Evolutionary conservation across 176 grass and related monocot species (phyloP).

Genomic region (Zoysia japonica): DNA sequence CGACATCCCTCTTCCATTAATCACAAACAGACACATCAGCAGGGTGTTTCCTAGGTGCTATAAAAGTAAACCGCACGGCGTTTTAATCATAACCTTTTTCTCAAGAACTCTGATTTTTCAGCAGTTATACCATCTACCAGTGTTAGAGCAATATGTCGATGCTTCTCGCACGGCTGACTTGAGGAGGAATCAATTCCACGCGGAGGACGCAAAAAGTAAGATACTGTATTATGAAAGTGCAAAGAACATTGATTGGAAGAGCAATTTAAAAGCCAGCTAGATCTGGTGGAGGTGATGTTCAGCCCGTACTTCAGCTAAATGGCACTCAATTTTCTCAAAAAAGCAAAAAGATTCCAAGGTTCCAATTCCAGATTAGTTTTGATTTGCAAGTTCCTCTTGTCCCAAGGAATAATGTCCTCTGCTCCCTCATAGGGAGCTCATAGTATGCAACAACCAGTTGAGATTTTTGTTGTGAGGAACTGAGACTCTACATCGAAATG

Average conservation of each 20-base stretch:
- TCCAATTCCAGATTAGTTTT: constrained; percentile 41
- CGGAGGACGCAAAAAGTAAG: constrained; percentile 15
- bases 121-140: constrained; percentile 19
- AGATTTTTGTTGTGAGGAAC: background rate
- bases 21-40: constrained; percentile 32
- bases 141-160: constrained; percentile 30
- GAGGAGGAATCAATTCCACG: constrained; percentile 48
- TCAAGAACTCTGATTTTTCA: constrained; percentile 23
- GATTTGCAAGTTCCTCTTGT: constrained; percentile 37
- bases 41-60: background rate
- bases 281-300: constrained; percentile 57
- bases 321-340: constrained; percentile 34
- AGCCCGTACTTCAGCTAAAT: constrained; percentile 15
- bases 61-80: constrained; percentile 18
- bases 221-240: background rate
- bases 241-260: constrained; percentile 13
- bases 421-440: constrained; percentile 56
- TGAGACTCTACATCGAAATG: background rate
- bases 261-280: constrained; percentile 21
- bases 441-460: background rate
- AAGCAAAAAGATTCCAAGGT: constrained; percentile 32
- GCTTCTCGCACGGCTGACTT: constrained; percentile 36
- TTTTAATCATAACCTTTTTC: constrained; percentile 15
- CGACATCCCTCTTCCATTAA: constrained; percentile 22
- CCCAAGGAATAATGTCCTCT: constrained; percentile 34